Percentiles rank a stretch among this genome's conserved stretches.
phyloP scores from a whole-genome alignment of 345 rosid species.

The Populus ilicifolia region DNA sequence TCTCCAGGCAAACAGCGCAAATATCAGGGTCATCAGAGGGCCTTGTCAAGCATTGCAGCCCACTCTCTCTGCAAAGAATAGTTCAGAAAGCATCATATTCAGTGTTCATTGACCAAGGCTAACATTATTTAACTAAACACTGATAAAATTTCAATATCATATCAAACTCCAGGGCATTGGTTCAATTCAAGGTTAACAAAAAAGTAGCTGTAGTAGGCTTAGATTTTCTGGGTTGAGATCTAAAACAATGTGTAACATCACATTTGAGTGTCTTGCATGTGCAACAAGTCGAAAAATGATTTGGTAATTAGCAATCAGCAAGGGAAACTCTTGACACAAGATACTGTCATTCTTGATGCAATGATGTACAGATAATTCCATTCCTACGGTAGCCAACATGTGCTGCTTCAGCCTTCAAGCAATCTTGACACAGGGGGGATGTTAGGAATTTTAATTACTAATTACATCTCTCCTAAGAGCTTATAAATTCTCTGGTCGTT shows the following conservation, averaged over 20 bases:
- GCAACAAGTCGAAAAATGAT: not conserved
- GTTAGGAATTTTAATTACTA: not conserved
- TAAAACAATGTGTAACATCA: not conserved
- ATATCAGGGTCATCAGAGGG: slow-evolving; percentile 70
- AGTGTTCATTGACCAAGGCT: not conserved
- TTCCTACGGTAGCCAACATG: not conserved
- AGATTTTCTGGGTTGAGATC: not conserved
- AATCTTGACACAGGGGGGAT: not conserved
- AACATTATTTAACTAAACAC: not conserved
- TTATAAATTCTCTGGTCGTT: not conserved
- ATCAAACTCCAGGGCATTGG: not conserved
- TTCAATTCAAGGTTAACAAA: not conserved
- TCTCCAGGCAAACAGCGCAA: slow-evolving; percentile 95
- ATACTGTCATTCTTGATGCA: not conserved
- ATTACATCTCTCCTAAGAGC: not conserved
- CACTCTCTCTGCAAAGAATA: slow-evolving; percentile 58
- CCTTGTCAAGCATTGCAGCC: slow-evolving; percentile 58
- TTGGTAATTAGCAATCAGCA: not conserved
- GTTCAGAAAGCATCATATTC: not conserved
- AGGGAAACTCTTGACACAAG: not conserved
- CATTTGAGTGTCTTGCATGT: not conserved
- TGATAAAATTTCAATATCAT: not conserved
- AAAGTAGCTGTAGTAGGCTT: not conserved
- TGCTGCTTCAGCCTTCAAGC: not conserved
- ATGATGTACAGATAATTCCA: not conserved